Base-by-base conservation (phyloP, 148 eudicot genomes). In the Amaranthus hypochondriacus region DNA sequence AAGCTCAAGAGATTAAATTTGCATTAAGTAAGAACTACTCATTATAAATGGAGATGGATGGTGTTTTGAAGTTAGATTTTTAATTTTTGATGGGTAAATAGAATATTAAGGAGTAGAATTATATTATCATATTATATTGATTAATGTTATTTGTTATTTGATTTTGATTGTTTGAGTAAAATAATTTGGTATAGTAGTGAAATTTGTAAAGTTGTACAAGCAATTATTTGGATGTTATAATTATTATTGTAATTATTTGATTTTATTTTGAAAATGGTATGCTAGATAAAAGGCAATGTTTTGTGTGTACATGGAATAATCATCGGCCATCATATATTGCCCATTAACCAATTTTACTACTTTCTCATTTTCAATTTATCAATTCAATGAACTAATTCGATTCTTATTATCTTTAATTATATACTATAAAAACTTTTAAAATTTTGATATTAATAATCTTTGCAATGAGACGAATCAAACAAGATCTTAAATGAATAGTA, bases 171-270 rank as follows among this genome's bases (percentile, higher is more conserved):
- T 64, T 57, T 10, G 66, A 43, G 52, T 51, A 53, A 61, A 49
- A 7, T 10, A 53, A 14, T 52, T 67, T 67, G 76, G 58, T 48
- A 68, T 51, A 56, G 7, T 73, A 67, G 77, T 68, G 73, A 69
- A 76, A 76, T 76, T 69, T 76, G 73, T 69, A 76, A 60, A 53
- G 56, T 56, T 62, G 59, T 14, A 62, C 12, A 11, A 54, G 62
- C 55, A 56, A 64, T 63, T 57, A 70, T 66, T 14, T 44, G 69
- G 53, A 21, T 54, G 55, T 70, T 62, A 9, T 15, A 28, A 28
- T 28, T 28, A 28, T 58, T 11, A 11, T 71, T 71, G 55, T 59
- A 56, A 28, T 28, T 28, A 0, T 28, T 28, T 28, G 39, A 28
- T 28, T 28, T 28, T 60, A 5, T 46, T 57, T 39, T 42, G 10